Conservation (phyloP, 1,284 basidiomycete species). For the Pholiota adiposa region DNA sequence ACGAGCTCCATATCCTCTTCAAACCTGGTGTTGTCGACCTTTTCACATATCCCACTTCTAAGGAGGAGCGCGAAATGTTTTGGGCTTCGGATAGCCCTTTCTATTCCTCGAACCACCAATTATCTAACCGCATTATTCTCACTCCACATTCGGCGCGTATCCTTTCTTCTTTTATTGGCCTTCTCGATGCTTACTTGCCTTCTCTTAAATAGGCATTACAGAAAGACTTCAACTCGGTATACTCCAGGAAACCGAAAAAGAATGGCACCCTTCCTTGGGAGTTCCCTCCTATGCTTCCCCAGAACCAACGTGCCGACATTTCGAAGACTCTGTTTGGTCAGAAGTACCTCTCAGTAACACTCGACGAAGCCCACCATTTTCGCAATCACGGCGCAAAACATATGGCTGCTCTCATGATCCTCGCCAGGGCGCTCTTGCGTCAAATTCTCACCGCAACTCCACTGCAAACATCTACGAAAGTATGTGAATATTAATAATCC, state of each 20-base stretch:
- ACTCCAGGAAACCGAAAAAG: no score
- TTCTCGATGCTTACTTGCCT: slow-evolving; percentile 19
- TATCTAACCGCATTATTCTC: slow-evolving; percentile 29
- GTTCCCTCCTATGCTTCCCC: no score
- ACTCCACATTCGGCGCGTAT: slow-evolving; percentile 29
- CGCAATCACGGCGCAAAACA: slow-evolving; percentile 12
- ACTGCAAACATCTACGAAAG: slow-evolving; percentile 32
- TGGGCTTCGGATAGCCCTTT: slow-evolving; percentile 27
- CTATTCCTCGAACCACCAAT: slow-evolving; percentile 21
- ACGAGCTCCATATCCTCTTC: slow-evolving; percentile 25
- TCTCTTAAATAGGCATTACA: slow-evolving; percentile 4
- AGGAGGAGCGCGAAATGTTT: slow-evolving; percentile 19
- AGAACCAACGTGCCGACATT: no score
- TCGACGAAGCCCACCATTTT: slow-evolving; percentile 18
- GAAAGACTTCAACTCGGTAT: no score
- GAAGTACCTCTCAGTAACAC: not conserved
- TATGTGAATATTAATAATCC: slow-evolving; percentile 19
- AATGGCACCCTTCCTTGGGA: no score
- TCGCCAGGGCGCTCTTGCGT: not conserved
- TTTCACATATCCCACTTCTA: slow-evolving; percentile 32
- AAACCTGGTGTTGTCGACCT: slow-evolving; percentile 1
- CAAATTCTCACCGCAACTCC: slow-evolving; percentile 17
- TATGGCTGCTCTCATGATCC: not conserved
- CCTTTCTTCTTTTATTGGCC: no score
- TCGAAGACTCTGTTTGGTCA: slow-evolving; percentile 5